These are phyloP conservation scores for Carallia brachiata DNA, from an alignment of 345 rosid species.

Conservation along the genomic window DNA sequence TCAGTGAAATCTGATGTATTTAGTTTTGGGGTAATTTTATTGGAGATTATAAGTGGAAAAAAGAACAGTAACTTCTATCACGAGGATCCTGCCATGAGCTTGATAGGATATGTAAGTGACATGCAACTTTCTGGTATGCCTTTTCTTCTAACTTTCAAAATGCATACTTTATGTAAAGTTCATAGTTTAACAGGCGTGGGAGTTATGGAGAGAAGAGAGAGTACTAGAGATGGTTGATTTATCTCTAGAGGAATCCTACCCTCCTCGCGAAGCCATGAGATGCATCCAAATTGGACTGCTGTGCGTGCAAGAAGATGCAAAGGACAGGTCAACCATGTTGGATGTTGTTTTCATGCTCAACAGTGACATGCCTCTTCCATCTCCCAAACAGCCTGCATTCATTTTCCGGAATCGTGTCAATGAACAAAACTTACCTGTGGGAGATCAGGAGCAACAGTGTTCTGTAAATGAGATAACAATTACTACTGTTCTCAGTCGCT, in stretches of 20 bases:
- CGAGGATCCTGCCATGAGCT: constrained; percentile 31
- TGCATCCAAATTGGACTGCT: constrained; percentile 59
- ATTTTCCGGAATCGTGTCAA: neutral
- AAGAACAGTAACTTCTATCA: constrained; percentile 32
- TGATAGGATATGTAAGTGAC: constrained; percentile 58
- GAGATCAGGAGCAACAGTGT: no score
- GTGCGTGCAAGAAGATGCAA: constrained; percentile 56
- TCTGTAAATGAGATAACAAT: no score
- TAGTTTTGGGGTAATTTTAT: constrained; percentile 58
- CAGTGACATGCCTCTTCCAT: constrained; percentile 34
- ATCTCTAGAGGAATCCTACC: constrained; percentile 21
- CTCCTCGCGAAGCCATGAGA: constrained; percentile 30
- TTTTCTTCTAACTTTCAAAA: neutral
- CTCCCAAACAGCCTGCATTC: constrained; percentile 51
- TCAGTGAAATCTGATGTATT: constrained; percentile 69
- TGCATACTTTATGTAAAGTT: neutral
- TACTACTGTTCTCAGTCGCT: no score
- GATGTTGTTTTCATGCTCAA: constrained; percentile 45
- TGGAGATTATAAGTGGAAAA: constrained; percentile 58
- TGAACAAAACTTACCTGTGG: no score
- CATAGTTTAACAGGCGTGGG: constrained; percentile 50
- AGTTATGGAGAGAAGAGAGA: constrained; percentile 28
- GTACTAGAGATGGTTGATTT: constrained; percentile 36
- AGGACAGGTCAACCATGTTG: constrained; percentile 52
- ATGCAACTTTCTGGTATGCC: no score